Percentiles rank a stretch among this genome's conserved stretches.
Conservation (phyloP, 768 basidiomycete species). For the Megacollybia marginata region DNA sequence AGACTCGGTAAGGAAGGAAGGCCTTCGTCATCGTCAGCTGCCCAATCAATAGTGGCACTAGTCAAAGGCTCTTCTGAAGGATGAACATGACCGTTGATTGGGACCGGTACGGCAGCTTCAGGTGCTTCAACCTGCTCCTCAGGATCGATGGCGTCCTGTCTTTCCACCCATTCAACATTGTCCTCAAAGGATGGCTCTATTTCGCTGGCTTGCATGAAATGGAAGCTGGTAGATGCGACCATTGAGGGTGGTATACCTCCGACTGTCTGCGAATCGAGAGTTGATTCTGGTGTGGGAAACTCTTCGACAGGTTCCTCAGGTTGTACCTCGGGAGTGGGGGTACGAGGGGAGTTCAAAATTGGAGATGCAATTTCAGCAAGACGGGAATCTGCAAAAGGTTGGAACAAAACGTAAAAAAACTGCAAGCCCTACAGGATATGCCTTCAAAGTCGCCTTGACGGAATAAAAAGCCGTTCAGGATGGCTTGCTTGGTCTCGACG, state of each 20-base stretch:
- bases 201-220: slow-evolving; percentile 80
- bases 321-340: slow-evolving; percentile 31
- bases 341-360: slow-evolving; percentile 43
- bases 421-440: slow-evolving; percentile 47
- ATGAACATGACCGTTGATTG: too few species aligned
- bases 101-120: not conserved
- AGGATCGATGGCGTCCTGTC: slow-evolving; percentile 23
- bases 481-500: slow-evolving; percentile 37
- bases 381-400: slow-evolving; percentile 43
- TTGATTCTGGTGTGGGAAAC: slow-evolving; percentile 20
- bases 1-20: slow-evolving; percentile 73
- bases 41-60: slow-evolving; percentile 61
- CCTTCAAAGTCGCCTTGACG: slow-evolving; percentile 55
- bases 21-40: slow-evolving; percentile 64
- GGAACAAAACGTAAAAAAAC: slow-evolving; percentile 5
- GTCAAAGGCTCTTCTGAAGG: not conserved
- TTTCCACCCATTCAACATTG: slow-evolving; percentile 50
- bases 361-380: slow-evolving; percentile 49
- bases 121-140: slow-evolving; percentile 8
- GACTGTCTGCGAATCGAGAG: slow-evolving; percentile 20
- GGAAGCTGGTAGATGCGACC: slow-evolving; percentile 50
- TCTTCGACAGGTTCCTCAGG: slow-evolving; percentile 14
- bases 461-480: slow-evolving; percentile 49
- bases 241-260: slow-evolving; percentile 32
- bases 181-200: slow-evolving; percentile 54